Conservation (phyloP, 2,329 filamentous ascomycete species). For the Paracoccidioides lutzii region DNA sequence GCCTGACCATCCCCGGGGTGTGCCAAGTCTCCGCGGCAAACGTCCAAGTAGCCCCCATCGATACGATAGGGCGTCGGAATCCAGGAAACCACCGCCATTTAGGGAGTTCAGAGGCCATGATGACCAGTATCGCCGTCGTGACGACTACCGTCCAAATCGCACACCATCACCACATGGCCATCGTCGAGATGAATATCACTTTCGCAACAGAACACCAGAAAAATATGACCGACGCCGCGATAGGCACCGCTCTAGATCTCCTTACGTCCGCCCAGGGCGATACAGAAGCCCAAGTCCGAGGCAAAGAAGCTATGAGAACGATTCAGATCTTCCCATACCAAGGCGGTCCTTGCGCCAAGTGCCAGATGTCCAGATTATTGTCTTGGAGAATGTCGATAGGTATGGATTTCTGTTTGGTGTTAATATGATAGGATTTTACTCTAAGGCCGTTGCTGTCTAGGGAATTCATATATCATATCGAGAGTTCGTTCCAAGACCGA, state of each 20-base stretch:
- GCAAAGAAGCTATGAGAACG: constrained; percentile 39
- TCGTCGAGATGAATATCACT: constrained; percentile 52
- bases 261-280: constrained; percentile 49
- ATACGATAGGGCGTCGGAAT: constrained; percentile 30
- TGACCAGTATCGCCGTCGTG: constrained; percentile 39
- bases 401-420: constrained; percentile 14
- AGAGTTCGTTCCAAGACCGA: constrained; percentile 58
- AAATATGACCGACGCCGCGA: constrained; percentile 39
- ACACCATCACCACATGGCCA: constrained; percentile 48
- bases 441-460: constrained; percentile 25
- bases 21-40: constrained; percentile 18
- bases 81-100: constrained; percentile 25
- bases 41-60: constrained; percentile 26
- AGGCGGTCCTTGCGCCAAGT: constrained; percentile 60
- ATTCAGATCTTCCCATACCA: constrained; percentile 57
- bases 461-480: constrained; percentile 72
- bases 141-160: constrained; percentile 53
- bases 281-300: constrained; percentile 58
- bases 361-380: constrained; percentile 78
- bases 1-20: constrained; percentile 44
- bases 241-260: constrained; percentile 58
- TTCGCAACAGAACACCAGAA: constrained; percentile 33
- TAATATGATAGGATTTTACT: constrained; percentile 2
- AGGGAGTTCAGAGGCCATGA: constrained; percentile 37
- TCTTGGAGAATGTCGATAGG: constrained; percentile 61